Evolutionary conservation across 2,329 filamentous ascomycete species (phyloP), one percentile per base, ranked within the genome.

Genomic region (Aspergillus alliaceus): DNA sequence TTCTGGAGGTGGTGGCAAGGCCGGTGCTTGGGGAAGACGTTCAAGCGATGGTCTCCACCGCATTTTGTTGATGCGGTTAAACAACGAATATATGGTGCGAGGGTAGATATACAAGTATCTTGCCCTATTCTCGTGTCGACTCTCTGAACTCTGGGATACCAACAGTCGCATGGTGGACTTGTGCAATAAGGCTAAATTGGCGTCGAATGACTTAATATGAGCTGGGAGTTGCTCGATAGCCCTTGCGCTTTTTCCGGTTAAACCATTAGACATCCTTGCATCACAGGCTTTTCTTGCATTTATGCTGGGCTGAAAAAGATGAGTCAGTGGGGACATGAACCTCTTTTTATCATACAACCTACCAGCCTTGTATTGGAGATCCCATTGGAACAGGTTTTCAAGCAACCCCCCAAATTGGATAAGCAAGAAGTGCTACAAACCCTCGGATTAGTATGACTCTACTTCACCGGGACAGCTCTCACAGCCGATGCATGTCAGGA

Each of bases 41-140:
- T 37, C 42, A 27, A 32, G 34, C 46, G 53, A 24, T 56, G 56
- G n/a, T 44, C 53, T 56, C 59, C 63, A 60, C 54, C 60, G 59
- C 61, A 67, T 67, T 44, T 11, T 51, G 25, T 35, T 22, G 18
- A 22, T 22, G 24, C 49, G 37, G 20, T 12, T 40, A 12, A 40
- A 44, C 22, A 25, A 27, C 22, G 22, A 27, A n/a, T 27, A 29
- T 31, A 44, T 25, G 37, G 18, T n/a, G 18, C 27, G 18, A 32
- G 24, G 12, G 18, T 32, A 31, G 11, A 18, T n/a, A 27, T 15
- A 29, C 15, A 8, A 44, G 6, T 8, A 44, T 44, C 24, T 9
- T n/a, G 27, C 27, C 14, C 24, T n/a, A 14, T 29, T 29, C 14
- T 14, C 18, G 6, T 25, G 14, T 44, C 24, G 15, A 5, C 18